A percentile compares a stretch with the other conserved stretches of the same genome.
Conservation (phyloP, 2,329 filamentous ascomycete genomes). For the Incumbomyces delicatus region DNA sequence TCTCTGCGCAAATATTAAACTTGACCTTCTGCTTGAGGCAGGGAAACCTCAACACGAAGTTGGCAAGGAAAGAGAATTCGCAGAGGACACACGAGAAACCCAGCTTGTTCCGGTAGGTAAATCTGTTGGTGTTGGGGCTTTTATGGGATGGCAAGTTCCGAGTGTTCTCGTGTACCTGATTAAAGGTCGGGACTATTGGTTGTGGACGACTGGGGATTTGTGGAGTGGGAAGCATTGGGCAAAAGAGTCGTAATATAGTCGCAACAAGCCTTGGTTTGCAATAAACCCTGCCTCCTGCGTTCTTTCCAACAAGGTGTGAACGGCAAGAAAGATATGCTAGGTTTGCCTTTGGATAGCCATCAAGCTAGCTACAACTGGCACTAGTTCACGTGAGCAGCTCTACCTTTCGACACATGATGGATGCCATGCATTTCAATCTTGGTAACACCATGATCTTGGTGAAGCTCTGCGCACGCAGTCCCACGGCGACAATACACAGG, state of each 20-base stretch:
- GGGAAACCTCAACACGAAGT: constrained; percentile 16
- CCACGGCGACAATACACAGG: too few relatives aligned
- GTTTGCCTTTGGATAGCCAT: too few relatives aligned
- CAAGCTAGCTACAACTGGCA: too few relatives aligned
- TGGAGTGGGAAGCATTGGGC: constrained; percentile 46
- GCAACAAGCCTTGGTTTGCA: too few relatives aligned
- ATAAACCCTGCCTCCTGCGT: too few relatives aligned
- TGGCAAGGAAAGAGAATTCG: constrained; percentile 28
- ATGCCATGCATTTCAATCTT: too few relatives aligned
- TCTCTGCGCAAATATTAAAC: constrained; percentile 40
- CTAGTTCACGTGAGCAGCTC: too few relatives aligned
- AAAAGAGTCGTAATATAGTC: constrained; percentile 28
- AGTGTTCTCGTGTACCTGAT: constrained; percentile 40
- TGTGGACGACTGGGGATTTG: constrained; percentile 22
- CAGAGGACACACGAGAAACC: constrained; percentile 36
- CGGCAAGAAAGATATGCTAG: too few relatives aligned
- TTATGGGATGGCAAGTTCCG: constrained; percentile 35
- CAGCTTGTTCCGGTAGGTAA: constrained; percentile 41
- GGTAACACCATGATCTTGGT: too few relatives aligned
- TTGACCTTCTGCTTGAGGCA: constrained; percentile 36
- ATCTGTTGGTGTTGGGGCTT: constrained; percentile 36
- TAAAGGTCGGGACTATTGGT: constrained; percentile 40
- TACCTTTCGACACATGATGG: too few relatives aligned
- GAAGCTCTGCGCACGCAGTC: too few relatives aligned
- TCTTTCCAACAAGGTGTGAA: too few relatives aligned